Base-by-base conservation (phyloP, 2,329 filamentous ascomycete genomes). In the Penicillium sp. region DNA sequence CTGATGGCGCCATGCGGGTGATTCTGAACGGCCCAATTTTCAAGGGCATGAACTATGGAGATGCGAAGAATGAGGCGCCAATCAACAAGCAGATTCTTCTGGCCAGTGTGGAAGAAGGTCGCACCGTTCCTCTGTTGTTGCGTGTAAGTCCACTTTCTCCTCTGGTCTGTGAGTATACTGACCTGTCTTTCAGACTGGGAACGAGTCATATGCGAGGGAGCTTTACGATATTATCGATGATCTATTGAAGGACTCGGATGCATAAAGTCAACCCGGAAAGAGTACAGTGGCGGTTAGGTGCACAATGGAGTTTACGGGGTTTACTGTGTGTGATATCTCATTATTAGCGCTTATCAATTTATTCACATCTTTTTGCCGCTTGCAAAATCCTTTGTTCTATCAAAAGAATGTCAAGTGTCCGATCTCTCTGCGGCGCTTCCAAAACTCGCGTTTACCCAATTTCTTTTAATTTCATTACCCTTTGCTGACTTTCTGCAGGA, bases 1-100 rank as follows among this genome's bases (percentile, higher is more conserved):
- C 95, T 63, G 92, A 97, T 67, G 91, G 92, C 57, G 94, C 90
- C 1, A 86, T 92, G 67, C 85, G 91, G 22, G 86, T 97, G 51
- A 87, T 96, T 58, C 79, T 97, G 49, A 97, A 97, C 75, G 90
- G 89, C 1, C 85, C 87, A 1, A 81, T 97, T 56, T 84, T 91
- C 56, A 88, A 89, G 54, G 84, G 86, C 5, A 89, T 95, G 83
- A 85, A 85, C 43, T 90, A 95, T 67, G 87, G 91, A 57, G 85
- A 92, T 59, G 69, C 75, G 4, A 70, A 74, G 40, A 83, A 84
- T 47, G 75, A 77, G 49, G 89, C 88, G 65, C 86, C 90, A 27
- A 85, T 83, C 41, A 82, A 89, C 58, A 90, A 90, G 72, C 82
- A 85, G 43, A 81, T 91, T 46, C 82, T 84, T 51, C 83, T 96